Evolutionary conservation across 2,329 filamentous ascomycete species (phyloP), one percentile per base, ranked within the genome.

Genomic region (Exophiala sp.): DNA sequence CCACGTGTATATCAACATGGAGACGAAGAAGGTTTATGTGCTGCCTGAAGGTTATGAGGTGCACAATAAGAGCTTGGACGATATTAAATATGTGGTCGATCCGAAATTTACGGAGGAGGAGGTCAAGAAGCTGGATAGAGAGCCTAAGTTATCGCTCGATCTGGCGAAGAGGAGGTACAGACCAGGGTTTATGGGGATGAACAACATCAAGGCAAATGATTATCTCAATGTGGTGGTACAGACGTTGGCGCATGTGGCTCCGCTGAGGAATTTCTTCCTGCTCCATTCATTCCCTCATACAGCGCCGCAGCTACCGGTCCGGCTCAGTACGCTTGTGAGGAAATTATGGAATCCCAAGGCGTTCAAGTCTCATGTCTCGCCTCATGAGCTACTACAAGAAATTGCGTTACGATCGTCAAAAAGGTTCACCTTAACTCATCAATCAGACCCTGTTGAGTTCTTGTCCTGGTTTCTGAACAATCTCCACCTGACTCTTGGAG

Each of bases 191-290:
- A 88, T 98, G 54, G 93, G 93, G 59, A 94, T 98, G 87, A 98
- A 98, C 77, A 98, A 98, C 71, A 96, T 98, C 76, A 98, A 98
- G 70, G 88, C 93, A 51, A 98, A 98, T 71, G 93, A 98, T 73
- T 98, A 98, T 71, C 79, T 97, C 64, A 98, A 98, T 65, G 91
- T 95, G 21, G 80, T 96, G 2, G 85, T 95, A 42, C 93, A 98
- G 68, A 85, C 90, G 5, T 77, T 98, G 30, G 84, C 91, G 2
- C 93, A 98, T 68, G 88, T 97, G 21, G 75, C 83, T 16, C 91
- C 93, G 2, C 74, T 98, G 59, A 82, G 93, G 27, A 96, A 97
- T 66, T 97, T 82, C 70, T 83, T 97, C 65, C 82, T 98, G 63
- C 79, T 97, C 1, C 88, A 95, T 64, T 80, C 94, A 60, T 83